These are phyloP conservation scores for Globisporangium echinulatum DNA, from an alignment of 352 stramenopile species.

Conservation along the genomic window DNA sequence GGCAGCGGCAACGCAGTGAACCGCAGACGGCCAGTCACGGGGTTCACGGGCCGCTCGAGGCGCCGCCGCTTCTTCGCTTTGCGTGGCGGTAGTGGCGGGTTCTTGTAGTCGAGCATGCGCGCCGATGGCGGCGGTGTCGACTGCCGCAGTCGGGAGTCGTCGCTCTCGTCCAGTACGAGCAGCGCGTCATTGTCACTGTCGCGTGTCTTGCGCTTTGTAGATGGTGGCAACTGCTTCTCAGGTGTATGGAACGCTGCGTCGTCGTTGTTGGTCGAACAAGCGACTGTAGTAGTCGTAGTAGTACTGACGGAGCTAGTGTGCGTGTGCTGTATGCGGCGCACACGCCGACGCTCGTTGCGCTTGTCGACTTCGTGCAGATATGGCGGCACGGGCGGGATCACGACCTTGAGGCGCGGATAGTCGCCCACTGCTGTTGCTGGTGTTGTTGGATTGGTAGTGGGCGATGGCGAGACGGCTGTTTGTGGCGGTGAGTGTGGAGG, in stretches of 20 bases:
- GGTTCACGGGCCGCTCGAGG: constrained; percentile 12
- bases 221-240: constrained; percentile 8
- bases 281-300: neutral
- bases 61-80: constrained; percentile 25
- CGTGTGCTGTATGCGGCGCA: neutral
- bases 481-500: neutral
- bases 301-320: neutral
- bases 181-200: constrained; percentile 12
- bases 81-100: constrained; percentile 52
- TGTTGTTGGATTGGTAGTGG: neutral
- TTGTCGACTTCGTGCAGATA: constrained; percentile 16
- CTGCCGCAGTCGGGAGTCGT: constrained; percentile 28
- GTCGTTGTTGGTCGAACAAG: neutral
- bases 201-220: constrained; percentile 9
- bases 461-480: neutral
- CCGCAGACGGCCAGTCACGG: constrained; percentile 9
- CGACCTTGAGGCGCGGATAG: constrained; percentile 7
- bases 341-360: constrained; percentile 6
- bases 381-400: constrained; percentile 15
- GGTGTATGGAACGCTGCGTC: constrained; percentile 9
- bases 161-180: constrained; percentile 18
- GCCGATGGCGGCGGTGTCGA: constrained; percentile 58
- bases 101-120: constrained; percentile 59
- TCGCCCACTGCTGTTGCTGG: neutral
- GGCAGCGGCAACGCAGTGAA: constrained; percentile 10